Percentiles rank a stretch among this genome's conserved stretches.
phyloP scores from a whole-genome alignment of 1,284 basidiomycete species.

The Xerocomus amazonicus region DNA sequence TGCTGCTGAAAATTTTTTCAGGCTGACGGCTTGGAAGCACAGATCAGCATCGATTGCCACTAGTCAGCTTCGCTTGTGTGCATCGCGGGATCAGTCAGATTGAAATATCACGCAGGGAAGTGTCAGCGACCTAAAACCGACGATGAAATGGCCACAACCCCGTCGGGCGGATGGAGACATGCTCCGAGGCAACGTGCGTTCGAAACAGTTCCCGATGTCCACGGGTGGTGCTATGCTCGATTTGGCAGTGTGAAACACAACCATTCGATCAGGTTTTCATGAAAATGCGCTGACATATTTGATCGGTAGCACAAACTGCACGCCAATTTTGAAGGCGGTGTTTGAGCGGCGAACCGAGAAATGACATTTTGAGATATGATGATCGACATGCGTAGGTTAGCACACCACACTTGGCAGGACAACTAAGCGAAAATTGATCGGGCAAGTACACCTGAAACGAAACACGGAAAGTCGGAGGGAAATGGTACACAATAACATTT shows the following conservation, averaged over 20 bases:
- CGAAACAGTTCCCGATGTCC: slow-evolving; percentile 4
- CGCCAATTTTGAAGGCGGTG: slow-evolving; percentile 2
- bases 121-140: no score
- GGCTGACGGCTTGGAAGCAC: no score
- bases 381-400: slow-evolving; percentile 2
- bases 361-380: slow-evolving; percentile 3
- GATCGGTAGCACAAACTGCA: neutral
- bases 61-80: neutral
- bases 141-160: neutral
- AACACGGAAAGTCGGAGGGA: neutral
- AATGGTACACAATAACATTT: no score
- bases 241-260: slow-evolving; percentile 8
- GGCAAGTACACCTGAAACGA: slow-evolving; percentile 17
- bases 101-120: no score
- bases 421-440: neutral
- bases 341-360: slow-evolving; percentile 4
- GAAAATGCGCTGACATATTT: slow-evolving; percentile 6
- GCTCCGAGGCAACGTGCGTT: neutral
- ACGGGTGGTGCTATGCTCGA: slow-evolving; percentile 5
- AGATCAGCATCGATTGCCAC: neutral
- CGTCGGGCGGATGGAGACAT: neutral
- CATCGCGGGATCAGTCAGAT: slow-evolving; percentile 13
- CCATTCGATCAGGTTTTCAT: neutral
- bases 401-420: neutral
- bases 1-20: no score